Conservation (phyloP, 1,284 basidiomycete species). For the Vanrija sp. region DNA sequence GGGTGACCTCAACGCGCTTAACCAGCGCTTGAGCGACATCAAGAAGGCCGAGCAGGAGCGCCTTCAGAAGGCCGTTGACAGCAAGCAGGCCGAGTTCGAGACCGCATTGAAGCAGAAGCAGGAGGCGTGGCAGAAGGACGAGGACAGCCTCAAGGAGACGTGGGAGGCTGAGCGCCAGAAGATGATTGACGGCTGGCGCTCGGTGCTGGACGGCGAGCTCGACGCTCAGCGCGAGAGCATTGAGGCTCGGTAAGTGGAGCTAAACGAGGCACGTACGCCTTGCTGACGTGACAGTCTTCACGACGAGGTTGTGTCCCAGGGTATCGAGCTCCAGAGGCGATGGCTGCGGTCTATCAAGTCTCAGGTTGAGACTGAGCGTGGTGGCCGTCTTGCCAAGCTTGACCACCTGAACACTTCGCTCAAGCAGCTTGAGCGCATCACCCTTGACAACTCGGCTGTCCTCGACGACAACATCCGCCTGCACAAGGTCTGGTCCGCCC, state of each 20-base stretch:
- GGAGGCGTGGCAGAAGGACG: constrained; percentile 78
- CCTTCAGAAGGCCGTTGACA: constrained; percentile 74
- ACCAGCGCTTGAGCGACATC: constrained; percentile 70
- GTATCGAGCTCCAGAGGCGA: constrained; percentile 91
- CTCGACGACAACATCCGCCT: constrained; percentile 86
- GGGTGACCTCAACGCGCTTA: constrained; percentile 76
- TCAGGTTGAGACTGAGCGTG: constrained; percentile 93
- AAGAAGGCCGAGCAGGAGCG: constrained; percentile 74
- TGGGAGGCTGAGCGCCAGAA: constrained; percentile 75
- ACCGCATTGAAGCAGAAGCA: constrained; percentile 76
- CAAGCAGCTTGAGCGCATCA: constrained; percentile 84
- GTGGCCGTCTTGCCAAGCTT: constrained; percentile 89
- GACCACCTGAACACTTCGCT: constrained; percentile 87
- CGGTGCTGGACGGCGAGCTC: constrained; percentile 81
- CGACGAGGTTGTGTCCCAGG: constrained; percentile 93
- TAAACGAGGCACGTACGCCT: neutral
- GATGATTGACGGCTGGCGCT: constrained; percentile 74
- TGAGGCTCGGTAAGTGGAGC: constrained; percentile 70
- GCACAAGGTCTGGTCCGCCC: constrained; percentile 56
- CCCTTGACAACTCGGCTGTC: constrained; percentile 82
- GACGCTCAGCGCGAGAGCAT: constrained; percentile 87
- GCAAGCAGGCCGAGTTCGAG: constrained; percentile 80
- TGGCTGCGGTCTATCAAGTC: constrained; percentile 97
- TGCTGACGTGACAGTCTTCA: constrained; percentile 61
- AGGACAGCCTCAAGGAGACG: constrained; percentile 77